Evolutionary conservation across 228 moss, liverwort and hornwort species (phyloP).

Genomic region (Sphagnum magellanicum): DNA sequence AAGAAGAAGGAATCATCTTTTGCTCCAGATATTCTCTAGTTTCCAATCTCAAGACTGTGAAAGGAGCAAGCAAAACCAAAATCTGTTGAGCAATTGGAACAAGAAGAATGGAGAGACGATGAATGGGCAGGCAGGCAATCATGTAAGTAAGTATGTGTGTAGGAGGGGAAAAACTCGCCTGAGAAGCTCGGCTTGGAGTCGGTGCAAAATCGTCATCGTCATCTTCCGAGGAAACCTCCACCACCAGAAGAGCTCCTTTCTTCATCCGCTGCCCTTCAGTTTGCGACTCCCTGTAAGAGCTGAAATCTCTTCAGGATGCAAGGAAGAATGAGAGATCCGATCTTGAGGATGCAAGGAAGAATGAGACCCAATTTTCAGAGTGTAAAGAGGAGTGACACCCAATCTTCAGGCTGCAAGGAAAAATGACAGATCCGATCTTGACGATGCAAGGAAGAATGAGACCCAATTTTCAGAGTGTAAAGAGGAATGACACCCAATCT

Average conservation of each 20-base stretch:
- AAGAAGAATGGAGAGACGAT: neutral
- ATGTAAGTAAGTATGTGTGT: neutral
- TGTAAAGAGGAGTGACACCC: no score
- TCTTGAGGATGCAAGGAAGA: no score
- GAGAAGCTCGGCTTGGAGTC: slow-evolving; percentile 22
- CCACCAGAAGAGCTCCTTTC: slow-evolving; percentile 1
- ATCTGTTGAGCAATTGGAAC: neutral
- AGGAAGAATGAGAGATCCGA: no score
- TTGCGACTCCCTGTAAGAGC: neutral
- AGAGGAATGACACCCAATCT: no score
- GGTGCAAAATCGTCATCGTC: slow-evolving; percentile 36
- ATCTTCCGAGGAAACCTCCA: slow-evolving; percentile 12
- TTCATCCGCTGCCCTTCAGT: neutral
- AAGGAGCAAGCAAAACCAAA: neutral
- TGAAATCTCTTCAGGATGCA: no score
- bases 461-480: no score
- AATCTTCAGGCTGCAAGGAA: no score
- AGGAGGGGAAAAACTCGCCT: slow-evolving; percentile 9
- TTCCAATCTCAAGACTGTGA: neutral
- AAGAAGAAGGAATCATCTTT: no score
- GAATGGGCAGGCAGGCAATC: neutral
- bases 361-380: no score
- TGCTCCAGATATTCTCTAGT: neutral
- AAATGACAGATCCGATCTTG: no score
- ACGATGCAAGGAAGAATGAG: no score